phyloP scores from a whole-genome alignment of 495 filamentous ascomycete species.

The Penicillium salamii region DNA sequence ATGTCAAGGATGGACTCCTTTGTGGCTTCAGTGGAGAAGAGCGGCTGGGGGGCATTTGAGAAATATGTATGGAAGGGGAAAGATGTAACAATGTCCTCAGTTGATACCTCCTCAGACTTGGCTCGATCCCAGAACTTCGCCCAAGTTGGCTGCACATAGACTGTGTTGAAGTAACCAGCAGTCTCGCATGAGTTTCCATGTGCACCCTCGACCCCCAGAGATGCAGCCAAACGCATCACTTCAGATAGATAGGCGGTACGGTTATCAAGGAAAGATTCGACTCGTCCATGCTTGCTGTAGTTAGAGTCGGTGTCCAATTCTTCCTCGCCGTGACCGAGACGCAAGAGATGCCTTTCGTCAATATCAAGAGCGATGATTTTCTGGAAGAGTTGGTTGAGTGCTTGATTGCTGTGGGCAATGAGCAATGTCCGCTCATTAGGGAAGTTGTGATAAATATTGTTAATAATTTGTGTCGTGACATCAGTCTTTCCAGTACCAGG shows the following conservation, averaged over 20 bases:
- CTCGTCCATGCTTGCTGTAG: conserved; percentile 93
- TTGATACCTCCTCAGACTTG: conserved; percentile 48
- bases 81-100: conserved; percentile 60
- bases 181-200: conserved; percentile 97
- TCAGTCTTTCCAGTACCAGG: conserved; percentile 98
- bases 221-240: conserved; percentile 80
- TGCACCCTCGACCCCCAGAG: conserved; percentile 80
- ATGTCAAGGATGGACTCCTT: conserved; percentile 73
- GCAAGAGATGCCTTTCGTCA: conserved; percentile 89
- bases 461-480: conserved; percentile 97
- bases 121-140: conserved; percentile 70
- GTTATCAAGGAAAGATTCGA: conserved; percentile 94
- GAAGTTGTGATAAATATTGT: conserved; percentile 98
- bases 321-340: conserved; percentile 92
- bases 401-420: conserved; percentile 96
- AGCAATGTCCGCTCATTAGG: conserved; percentile 87
- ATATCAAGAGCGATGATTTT: conserved; percentile 95
- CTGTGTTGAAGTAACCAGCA: conserved; percentile 90
- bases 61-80: conserved; percentile 95
- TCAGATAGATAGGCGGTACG: conserved; percentile 74
- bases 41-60: conserved; percentile 77
- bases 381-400: conserved; percentile 96
- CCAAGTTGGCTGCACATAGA: conserved; percentile 89
- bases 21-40: conserved; percentile 65
- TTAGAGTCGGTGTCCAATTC: conserved; percentile 81